Base-by-base conservation (phyloP, 2,329 filamentous ascomycete genomes). In the Pseudogymnoascus sp. region DNA sequence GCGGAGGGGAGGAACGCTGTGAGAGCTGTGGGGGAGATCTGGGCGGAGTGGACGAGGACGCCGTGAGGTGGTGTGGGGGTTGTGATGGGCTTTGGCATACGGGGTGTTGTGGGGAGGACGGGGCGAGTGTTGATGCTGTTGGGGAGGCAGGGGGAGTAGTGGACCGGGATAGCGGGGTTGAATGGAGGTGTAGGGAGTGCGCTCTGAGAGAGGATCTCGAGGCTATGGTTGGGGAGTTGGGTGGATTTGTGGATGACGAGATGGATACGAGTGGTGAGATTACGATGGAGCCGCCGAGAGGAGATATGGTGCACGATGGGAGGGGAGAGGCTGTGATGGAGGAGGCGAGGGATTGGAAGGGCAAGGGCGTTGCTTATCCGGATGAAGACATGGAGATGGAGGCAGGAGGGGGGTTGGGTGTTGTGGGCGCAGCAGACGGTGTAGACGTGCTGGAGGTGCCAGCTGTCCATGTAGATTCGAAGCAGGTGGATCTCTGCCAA, bases 301-400 rank as follows among this genome's bases (percentile, higher is more conserved):
- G 19, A 56, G 34, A 33, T 10, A n/a, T 30, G 28, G 61, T n/a
- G 61, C 39, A 66, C 62, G 48, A 23, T 1, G 61, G 64, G 35
- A 63, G 52, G 7, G 61, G 63, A 52, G 62, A 62, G 21, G 57
- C 35, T 35, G 61, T 61, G 41, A 62, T 61, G 58, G 39, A 21
- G 56, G 60, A 18, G 61, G 63, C 19, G 59, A 64, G 59, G 45
- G 7, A 61, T 60, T 18, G 21, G 56, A 19, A 64, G 64, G 61
- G 30, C 55, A 13, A 59, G 30, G 9, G 52, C 59, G 34, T 18
- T 18, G 45, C 12, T 9, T 52, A 52, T 52, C 45, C 23, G 5
- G 45, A 52, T 18, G 26, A 30, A 7, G 45, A 52, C n/a, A 26
- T 18, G 55, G 45, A 4, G 34, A 48, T 19, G 57, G 39, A 34